Base-by-base conservation (phyloP, 768 basidiomycete species). In the Lyophyllum atratum region DNA sequence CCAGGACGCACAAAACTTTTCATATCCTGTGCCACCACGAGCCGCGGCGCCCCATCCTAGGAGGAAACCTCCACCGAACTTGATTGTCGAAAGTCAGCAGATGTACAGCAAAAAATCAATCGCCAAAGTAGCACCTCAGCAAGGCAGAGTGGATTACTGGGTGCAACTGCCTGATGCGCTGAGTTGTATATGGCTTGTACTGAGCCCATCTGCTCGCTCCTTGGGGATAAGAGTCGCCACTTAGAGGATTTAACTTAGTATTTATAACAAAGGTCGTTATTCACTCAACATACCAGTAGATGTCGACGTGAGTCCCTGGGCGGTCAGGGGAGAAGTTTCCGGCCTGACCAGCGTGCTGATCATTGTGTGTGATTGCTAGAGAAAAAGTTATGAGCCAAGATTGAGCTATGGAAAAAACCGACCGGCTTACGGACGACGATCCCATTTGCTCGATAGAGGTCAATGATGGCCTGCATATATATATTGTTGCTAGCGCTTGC, bases 151-250 rank as follows among this genome's bases (percentile, higher is more conserved):
- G 79, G 80, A 59, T 79, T 76, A 45, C 64, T 79, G 4, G 73
- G 77, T 10, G 79, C 80, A 14, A 72, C 74, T 1, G 73, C 73
- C 50, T 74, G 61, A 54, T 81, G 80, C 25, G 69, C 69, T 11
- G 79, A 78, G 60, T 76, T 78, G 56, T 81, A 82, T 8, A 80
- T 72, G 6, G 80, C 63, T 49, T 81, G 80, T 1, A 81, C 80
- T 81, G 78, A 7, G 77, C 73, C 80, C 80, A 82, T 37, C 72
- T 73, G 42, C 72, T 77, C 14, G 69, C 50, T 25, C 80, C 80
- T 64, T 81, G 79, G 17, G 81, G 81, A 58, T 82, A 82, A 1
- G 80, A 81, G 59, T 82, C 81, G 7, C 78, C 80, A 61, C 80
- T 82, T 43, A 1, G 48, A n/a, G 25, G 25, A 28, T 9, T 25